Conservation (phyloP, 345 rosid species). For the Euclidium syriacum region DNA sequence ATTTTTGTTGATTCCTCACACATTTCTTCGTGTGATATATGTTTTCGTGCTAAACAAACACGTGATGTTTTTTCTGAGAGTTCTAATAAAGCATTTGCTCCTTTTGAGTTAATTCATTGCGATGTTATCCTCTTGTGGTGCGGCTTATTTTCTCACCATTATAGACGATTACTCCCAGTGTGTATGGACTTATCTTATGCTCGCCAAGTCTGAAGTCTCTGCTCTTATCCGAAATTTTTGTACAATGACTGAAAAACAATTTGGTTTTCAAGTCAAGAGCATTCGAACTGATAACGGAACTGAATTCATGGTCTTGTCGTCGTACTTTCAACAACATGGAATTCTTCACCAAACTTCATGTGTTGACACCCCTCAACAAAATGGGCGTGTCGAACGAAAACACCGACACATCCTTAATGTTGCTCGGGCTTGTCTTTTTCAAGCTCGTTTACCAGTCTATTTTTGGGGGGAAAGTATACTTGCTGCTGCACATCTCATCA, state of each 20-base stretch:
- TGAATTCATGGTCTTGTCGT: not conserved
- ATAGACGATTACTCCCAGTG: not conserved
- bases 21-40: not conserved
- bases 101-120: too few relatives aligned
- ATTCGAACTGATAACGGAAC: not conserved
- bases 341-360: not conserved
- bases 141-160: not conserved
- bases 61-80: not conserved
- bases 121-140: too few relatives aligned
- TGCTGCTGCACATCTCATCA: not conserved
- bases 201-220: not conserved
- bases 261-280: not conserved
- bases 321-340: not conserved
- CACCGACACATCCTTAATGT: not conserved
- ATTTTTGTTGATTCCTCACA: too few relatives aligned
- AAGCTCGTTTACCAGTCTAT: not conserved
- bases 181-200: not conserved
- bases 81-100: not conserved
- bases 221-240: not conserved
- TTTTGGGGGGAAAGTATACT: not conserved
- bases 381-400: too few relatives aligned
- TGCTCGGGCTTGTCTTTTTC: not conserved
- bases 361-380: not conserved
- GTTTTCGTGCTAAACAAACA: not conserved
- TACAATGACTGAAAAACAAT: not conserved